These are phyloP conservation scores for Tripterygium wilfordii DNA, from an alignment of 177 flowering plant species.

Conservation along the genomic window DNA sequence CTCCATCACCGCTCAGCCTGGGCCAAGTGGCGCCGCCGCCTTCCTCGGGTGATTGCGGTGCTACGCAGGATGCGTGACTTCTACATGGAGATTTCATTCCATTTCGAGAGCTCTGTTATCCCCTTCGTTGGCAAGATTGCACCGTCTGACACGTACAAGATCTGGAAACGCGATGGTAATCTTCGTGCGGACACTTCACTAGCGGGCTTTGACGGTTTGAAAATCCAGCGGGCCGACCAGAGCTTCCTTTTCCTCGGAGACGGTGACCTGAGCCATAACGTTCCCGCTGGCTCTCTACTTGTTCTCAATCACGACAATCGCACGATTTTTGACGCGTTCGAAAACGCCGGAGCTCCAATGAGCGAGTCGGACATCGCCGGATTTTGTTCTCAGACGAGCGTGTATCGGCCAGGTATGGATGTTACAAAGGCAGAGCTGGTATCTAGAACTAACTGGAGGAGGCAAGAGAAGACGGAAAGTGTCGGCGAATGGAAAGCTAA, in stretches of 20 bases:
- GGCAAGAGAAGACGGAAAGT: slow-evolving; percentile 71
- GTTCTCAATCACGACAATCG: slow-evolving; percentile 64
- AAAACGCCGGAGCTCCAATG: slow-evolving; percentile 74
- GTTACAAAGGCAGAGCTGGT: slow-evolving; percentile 79
- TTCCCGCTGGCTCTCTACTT: slow-evolving; percentile 57
- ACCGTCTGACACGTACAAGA: slow-evolving; percentile 88
- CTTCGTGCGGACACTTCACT: slow-evolving; percentile 87
- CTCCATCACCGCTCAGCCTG: slow-evolving; percentile 69
- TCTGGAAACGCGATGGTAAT: slow-evolving; percentile 91
- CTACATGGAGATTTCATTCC: slow-evolving; percentile 93
- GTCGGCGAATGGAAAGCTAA: slow-evolving; percentile 89
- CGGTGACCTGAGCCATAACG: slow-evolving; percentile 28
- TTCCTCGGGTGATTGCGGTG: slow-evolving; percentile 70
- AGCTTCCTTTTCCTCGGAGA: slow-evolving; percentile 87
- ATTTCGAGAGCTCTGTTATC: slow-evolving; percentile 88
- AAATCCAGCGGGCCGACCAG: slow-evolving; percentile 84
- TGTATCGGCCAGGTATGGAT: slow-evolving; percentile 92
- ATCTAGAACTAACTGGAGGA: slow-evolving; percentile 72
- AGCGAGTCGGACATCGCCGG: slow-evolving; percentile 57
- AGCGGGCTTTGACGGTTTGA: slow-evolving; percentile 90
- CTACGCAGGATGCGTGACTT: slow-evolving; percentile 88
- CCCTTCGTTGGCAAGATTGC: slow-evolving; percentile 91
- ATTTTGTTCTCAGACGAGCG: slow-evolving; percentile 64
- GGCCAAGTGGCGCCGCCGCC: slow-evolving; percentile 89
- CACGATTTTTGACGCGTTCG: slow-evolving; percentile 72